Evolutionary conservation across 805 yeast genomes (phyloP), one percentile per base, ranked within the genome.

Genomic region (Nakazawaea populi): DNA sequence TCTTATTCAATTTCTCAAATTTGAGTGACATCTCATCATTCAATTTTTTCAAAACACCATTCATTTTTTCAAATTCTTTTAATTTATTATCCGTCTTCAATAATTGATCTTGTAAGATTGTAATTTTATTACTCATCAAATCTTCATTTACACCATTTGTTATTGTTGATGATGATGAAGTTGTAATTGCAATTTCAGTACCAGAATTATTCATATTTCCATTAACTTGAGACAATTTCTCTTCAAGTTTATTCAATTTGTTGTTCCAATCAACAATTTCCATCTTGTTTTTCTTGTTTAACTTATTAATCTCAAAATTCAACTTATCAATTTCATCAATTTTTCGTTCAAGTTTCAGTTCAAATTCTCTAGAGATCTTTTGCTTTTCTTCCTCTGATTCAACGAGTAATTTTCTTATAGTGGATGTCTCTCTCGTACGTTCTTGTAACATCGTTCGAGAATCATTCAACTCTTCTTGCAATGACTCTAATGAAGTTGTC

Each of bases 391-490:
- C 82, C 58, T 90, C 92, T 5, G 79, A 75, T 43, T 89, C 96
- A 44, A 79, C 65, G 31, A 91, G 61, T 38, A 89, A 64, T 52
- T 87, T 72, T 57, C 95, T 75, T 66, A 90, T 79, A 0, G 89
- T 82, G 1, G 83, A 72, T 0, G 89, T 75, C 66, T 92, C 98
- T 47, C 91, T 73, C 0, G 87, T 81, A 54, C 96, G 78, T 60
- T 90, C 96, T 60, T 85, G 94, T 2, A 91, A 66, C 65, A 83
- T 72, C 34, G 79, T 76, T 50, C 89, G 77, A 4, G 87, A 72
- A 52, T 91, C 97, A 9, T 77, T 71, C n/a, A 92, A 68, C 60
- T 91, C 97, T 51, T 89, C 96, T 57, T 87, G 90, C 31, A 91
- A 63, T 1, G 81, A 77, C 51, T 87, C 90, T 27, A 79, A 72